Percentiles rank a stretch among this genome's conserved stretches.
phyloP scores from a whole-genome alignment of 2,329 filamentous ascomycete species.

The Claviceps africana region DNA sequence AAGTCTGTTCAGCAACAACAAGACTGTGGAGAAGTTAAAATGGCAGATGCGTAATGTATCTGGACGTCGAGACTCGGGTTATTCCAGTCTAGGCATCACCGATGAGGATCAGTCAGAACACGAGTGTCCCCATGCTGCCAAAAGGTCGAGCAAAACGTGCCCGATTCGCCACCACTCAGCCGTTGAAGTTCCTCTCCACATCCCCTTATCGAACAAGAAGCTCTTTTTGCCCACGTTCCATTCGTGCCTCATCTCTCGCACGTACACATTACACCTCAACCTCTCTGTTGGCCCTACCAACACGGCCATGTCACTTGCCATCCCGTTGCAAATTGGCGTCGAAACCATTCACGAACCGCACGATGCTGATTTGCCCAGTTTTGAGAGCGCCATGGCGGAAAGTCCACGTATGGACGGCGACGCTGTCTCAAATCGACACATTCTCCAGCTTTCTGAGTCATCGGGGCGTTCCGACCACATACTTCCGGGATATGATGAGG shows the following conservation, averaged over 20 bases:
- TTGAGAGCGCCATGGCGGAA: constrained; percentile 31
- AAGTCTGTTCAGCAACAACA: constrained; percentile 24
- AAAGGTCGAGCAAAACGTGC: constrained; percentile 14
- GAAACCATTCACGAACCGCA: constrained; percentile 21
- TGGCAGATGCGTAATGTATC: constrained; percentile 28
- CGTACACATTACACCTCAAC: constrained; percentile 37
- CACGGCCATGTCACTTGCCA: constrained; percentile 27
- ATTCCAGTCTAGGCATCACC: constrained; percentile 27
- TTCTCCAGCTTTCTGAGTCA: constrained; percentile 21
- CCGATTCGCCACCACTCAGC: constrained; percentile 26
- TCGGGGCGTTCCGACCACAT: constrained; percentile 18
- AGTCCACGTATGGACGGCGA: constrained; percentile 30
- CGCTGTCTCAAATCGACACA: constrained; percentile 26
- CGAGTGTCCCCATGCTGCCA: constrained; percentile 12
- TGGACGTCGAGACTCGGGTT: constrained; percentile 38
- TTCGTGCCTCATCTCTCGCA: constrained; percentile 40
- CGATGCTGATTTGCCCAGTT: constrained; percentile 29
- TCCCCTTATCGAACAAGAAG: constrained; percentile 34
- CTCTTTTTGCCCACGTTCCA: constrained; percentile 44
- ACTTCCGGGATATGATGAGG: constrained; percentile 27
- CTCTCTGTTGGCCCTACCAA: constrained; percentile 28
- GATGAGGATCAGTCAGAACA: constrained; percentile 23
- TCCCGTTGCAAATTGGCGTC: constrained; percentile 39
- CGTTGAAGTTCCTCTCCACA: constrained; percentile 32
- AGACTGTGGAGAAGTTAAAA: constrained; percentile 18